These are phyloP conservation scores for Dimocarpus longan DNA, from an alignment of 345 rosid species.

Conservation along the genomic window DNA sequence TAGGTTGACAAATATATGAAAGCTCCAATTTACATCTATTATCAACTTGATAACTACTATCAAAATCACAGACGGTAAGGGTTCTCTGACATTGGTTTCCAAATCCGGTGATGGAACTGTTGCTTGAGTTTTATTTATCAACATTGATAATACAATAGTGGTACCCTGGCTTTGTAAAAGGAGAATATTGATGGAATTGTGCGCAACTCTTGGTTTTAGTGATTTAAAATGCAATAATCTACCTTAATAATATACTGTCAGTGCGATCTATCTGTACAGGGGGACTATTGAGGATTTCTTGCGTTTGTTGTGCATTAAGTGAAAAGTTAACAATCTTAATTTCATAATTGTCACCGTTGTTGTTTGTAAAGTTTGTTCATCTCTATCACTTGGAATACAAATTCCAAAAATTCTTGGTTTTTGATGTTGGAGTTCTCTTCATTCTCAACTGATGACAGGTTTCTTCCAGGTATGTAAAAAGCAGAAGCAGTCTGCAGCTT, in stretches of 20 bases:
- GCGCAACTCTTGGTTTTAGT: background rate
- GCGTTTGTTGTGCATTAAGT: background rate
- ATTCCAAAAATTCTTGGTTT: background rate
- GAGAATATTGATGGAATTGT: background rate
- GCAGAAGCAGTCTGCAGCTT: slow-evolving; percentile 79
- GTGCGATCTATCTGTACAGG: background rate
- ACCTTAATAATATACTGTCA: background rate
- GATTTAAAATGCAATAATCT: background rate
- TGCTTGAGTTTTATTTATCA: slow-evolving; percentile 7
- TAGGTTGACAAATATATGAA: slow-evolving; percentile 78
- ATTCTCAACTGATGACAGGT: slow-evolving; percentile 2
- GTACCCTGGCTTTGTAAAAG: background rate
- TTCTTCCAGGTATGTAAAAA: slow-evolving; percentile 71
- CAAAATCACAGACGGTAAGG: slow-evolving; percentile 81
- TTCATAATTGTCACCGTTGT: background rate
- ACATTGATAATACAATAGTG: background rate
- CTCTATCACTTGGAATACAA: background rate
- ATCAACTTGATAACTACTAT: slow-evolving; percentile 86
- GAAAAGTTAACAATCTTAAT: background rate
- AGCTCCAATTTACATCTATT: slow-evolving; percentile 81
- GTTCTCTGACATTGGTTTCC: slow-evolving; percentile 18
- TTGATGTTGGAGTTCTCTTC: slow-evolving; percentile 7
- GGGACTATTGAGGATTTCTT: background rate
- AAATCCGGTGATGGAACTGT: slow-evolving; percentile 2
- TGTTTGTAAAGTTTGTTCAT: background rate